Base-by-base conservation (phyloP, 345 rosid species). In the Eucalyptus rudis region DNA sequence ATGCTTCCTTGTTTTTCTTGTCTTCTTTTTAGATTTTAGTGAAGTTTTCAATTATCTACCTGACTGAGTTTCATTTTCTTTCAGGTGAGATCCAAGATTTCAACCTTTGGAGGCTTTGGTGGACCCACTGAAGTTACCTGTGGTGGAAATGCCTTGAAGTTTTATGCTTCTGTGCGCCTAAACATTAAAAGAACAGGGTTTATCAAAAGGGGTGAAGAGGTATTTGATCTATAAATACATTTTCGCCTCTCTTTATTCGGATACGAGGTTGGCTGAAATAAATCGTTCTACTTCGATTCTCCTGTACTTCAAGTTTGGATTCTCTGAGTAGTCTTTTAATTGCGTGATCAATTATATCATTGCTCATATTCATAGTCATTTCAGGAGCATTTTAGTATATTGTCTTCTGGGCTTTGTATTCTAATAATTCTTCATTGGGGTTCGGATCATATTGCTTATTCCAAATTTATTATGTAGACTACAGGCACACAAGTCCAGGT, bases 121-220 rank as follows among this genome's bases (percentile, higher is more conserved):
- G 99, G 98, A 49, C 99, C 99, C 43, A 89, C 94, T 51, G 99
- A 98, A 94, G 99, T 98, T 89, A 98, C 99, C 0, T 98, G 99
- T 87, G 99, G 99, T 51, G 99, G 99, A 87, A 98, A 98, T 94
- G 99, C 99, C 90, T 90, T 98, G 90, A 98, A 98, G 94, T 97
- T 98, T 89, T 97, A 98, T 92, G 98, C 99, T 92, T 98, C 99
- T 25, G 95, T 97, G 92, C 98, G 99, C 88, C 91, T 98, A 87
- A 96, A 94, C 92, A 93, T 98, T 68, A 93, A 87, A 92, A 95
- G 96, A 93, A 92, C 89, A 10, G 99, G 96, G 86, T 84, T 95
- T 29, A 49, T 98, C 91, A 98, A 98, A 94, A 95, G 93, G 92
- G 97, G 97, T 13, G 99, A 97, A 93, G 99, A 97, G 96, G 99